Evolutionary conservation across 768 basidiomycete genomes (phyloP).

Genomic region (Zangia roseola): DNA sequence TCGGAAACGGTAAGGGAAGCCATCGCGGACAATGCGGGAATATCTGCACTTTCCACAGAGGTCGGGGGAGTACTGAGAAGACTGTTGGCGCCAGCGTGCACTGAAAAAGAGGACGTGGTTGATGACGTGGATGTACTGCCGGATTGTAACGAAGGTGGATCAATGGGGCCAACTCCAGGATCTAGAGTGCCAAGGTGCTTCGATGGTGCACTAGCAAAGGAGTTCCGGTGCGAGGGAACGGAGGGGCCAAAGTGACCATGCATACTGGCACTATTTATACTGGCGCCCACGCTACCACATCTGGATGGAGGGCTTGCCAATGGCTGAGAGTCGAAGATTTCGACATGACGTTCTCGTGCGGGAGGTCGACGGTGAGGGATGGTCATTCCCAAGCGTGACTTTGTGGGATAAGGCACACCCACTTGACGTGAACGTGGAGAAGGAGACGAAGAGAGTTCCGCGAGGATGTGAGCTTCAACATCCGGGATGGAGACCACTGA

Average conservation of each 20-base stretch:
- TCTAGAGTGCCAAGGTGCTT: conserved; percentile 6
- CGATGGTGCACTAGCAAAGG: conserved; percentile 27
- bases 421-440: conserved; percentile 78
- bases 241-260: conserved; percentile 17
- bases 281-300: conserved; percentile 30
- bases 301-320: conserved; percentile 52
- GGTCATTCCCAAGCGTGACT: conserved; percentile 57
- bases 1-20: conserved; percentile 24
- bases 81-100: conserved; percentile 29
- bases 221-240: conserved; percentile 4
- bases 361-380: conserved; percentile 53
- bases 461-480: conserved; percentile 68
- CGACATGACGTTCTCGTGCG: conserved; percentile 60
- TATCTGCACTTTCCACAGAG: conserved; percentile 37
- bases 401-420: conserved; percentile 71
- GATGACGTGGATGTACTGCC: conserved; percentile 34
- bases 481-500: conserved; percentile 84
- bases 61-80: conserved; percentile 58
- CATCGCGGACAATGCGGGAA: conserved; percentile 39
- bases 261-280: conserved; percentile 22
- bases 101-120: conserved; percentile 48
- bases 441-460: conserved; percentile 65
- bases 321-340: conserved; percentile 83
- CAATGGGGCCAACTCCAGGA: neutral
- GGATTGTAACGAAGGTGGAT: conserved; percentile 29